Base-by-base conservation (phyloP, 2,329 filamentous ascomycete genomes). In the Incumbomyces delicatus region DNA sequence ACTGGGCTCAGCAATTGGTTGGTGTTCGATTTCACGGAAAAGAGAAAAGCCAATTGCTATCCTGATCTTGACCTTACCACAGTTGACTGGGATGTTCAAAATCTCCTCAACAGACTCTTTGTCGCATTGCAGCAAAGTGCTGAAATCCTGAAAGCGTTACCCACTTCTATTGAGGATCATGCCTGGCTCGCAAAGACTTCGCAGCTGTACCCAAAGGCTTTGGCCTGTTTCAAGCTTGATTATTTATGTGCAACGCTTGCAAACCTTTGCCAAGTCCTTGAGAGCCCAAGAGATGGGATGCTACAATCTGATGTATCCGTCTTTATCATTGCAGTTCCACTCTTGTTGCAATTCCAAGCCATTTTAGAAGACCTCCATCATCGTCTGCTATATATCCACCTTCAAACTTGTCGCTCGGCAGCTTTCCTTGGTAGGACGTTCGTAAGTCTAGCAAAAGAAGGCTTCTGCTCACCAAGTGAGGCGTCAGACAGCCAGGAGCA, bases 401-500 rank as follows among this genome's bases (percentile, higher is more conserved):
- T 75, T 8, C 75, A 84, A 11, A 80, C 80, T 1, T 83, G 81
- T 57, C 83, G 84, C 56, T 77, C 94, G 60, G 79, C 85, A 0
- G 83, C 85, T 61, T 77, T 82, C 12, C 74, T 98, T 37, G 78
- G 81, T 30, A 86, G 82, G 41, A 78, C 81, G 0, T 95, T 95
- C 62, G 77, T 78, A 1, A 81, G 88, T 49, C 77, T 98, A 41
- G 81, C 85, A 1, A 76, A 80, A 1, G 81, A 94, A 61, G 92
- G 92, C 1, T 96, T 96, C 71, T 98, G 92, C 61, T 87, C 82
- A 16, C 92, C 92, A 0, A 75, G 84, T 17, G 89, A 96, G 58
- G 83, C 88, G 57, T 78, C 86, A 34, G 78, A 82, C 41, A 78
- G 82, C 47, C 74, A 80, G 42, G 79, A 78, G 16, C 77, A 85